Base-by-base conservation (phyloP, 2,329 filamentous ascomycete genomes). In the Penicillium janthinellum region DNA sequence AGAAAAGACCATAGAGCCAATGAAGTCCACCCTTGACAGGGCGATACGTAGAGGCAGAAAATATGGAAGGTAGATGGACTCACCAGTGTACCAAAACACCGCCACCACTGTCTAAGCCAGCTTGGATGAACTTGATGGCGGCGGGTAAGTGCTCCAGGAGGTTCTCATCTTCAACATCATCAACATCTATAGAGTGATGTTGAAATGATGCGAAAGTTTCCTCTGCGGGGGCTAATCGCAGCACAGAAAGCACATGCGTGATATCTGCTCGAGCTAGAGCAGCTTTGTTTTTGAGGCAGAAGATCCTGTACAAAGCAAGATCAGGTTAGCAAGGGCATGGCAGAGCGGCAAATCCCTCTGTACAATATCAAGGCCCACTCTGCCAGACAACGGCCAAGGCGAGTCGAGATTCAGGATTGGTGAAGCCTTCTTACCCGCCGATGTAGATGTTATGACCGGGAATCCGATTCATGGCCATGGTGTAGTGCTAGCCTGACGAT, bases 91-190 rank as follows among this genome's bases (percentile, higher is more conserved):
- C 84, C 62, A 90, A 80, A 41, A 90, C 87, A 55, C 79, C 73
- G 47, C 83, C 84, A 57, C 84, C 86, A 58, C 78, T 77, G 69
- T 85, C 80, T 54, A 98, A 80, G 1, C 87, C 94, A 44, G 87
- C 80, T 68, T 94, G 86, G 67, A 98, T 96, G 77, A 96, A 99
- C 50, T 83, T 83, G 68, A 95, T 90, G 58, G 90, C 90, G 54
- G 82, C 82, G 6, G 92, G 86, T 62, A 98, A 89, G 75, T 96
- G 88, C 63, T 90, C 85, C 17, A 98, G 79, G 54, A 98, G 78
- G 76, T 99, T 91, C 67, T 93, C 89, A 71, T 97, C 92, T 20
- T 94, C 91, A 54, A 93, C 86, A 79, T 99, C 95, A 75, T 98
- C 91, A 45, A 97, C 87, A 65, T 96, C 89, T 64, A 98, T 89